Base-by-base conservation (phyloP, 1,284 basidiomycete genomes). In the Veloboletus limbatus region DNA sequence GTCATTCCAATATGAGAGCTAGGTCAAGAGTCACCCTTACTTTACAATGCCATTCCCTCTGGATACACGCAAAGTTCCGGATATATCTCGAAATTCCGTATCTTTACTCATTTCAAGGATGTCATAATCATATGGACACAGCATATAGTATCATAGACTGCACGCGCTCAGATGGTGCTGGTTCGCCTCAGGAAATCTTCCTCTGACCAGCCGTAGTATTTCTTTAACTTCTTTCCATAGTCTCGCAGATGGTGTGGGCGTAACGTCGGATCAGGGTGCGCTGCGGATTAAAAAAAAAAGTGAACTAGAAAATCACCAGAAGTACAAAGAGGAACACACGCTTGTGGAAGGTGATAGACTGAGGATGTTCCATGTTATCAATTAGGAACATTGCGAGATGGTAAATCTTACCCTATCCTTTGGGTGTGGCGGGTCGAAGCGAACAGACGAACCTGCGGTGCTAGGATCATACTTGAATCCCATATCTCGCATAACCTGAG, bases 401-500 rank as follows among this genome's bases (percentile, higher is more conserved):
- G 17, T 33, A 35, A 10, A 16, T 61, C 78, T 59, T 53, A 83
- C 82, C 55, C 63, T 69, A 56, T 84, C 82, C 36, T 66, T 68
- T 48, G 67, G 66, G 55, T 81, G 69, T 8, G 83, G 85, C 33
- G 87, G 87, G 61, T 86, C 81, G 56, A 90, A 90, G 21, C 86
- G 77, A 22, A 90, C 88, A 62, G 85, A 87, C 10, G 88, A 90
- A 3, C 87, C 87, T 17, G 87, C 86, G 11, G 85, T 88, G 48
- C 78, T 80, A 16, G 81, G 82, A 58, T 83, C 80, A 52, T 81
- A 81, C 2, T 66, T 65, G 65, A 90, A 90, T 33, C 87, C 87
- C 76, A 90, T 81, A 44, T 86, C 85, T 26, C 71, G 69, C 86
- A 90, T 86, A 32, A 86, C 67, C 87, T 89, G 24, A 43, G 38